A percentile compares a stretch with the other conserved stretches of the same genome.
Evolutionary conservation across 805 yeast species (phyloP).

Genomic region (Saturnispora saitoi): DNA sequence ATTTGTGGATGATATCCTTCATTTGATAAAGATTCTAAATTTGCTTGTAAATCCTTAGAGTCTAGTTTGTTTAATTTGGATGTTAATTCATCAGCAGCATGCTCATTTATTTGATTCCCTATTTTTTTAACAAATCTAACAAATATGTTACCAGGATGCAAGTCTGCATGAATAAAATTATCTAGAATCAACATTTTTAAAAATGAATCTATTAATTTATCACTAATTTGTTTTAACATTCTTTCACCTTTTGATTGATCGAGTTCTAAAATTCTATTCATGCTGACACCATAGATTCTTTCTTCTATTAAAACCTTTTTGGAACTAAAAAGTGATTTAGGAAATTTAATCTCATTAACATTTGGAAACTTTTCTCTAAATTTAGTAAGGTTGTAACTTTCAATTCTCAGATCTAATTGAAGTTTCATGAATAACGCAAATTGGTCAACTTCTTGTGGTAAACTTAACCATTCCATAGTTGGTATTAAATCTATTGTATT

Average conservation of each 20-base stretch:
- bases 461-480: slow-evolving; percentile 94
- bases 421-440: slow-evolving; percentile 78
- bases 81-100: slow-evolving; percentile 39
- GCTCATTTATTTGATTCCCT: slow-evolving; percentile 34
- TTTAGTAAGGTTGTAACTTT: slow-evolving; percentile 66
- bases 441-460: slow-evolving; percentile 90
- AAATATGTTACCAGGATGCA: slow-evolving; percentile 94
- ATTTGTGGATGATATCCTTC: slow-evolving; percentile 74
- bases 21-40: slow-evolving; percentile 39
- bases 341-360: slow-evolving; percentile 62
- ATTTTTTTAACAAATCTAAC: slow-evolving; percentile 32
- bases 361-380: slow-evolving; percentile 63
- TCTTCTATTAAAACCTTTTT: slow-evolving; percentile 79
- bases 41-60: slow-evolving; percentile 25
- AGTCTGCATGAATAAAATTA: slow-evolving; percentile 92
- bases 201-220: slow-evolving; percentile 83
- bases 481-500: slow-evolving; percentile 61
- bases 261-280: slow-evolving; percentile 56
- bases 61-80: slow-evolving; percentile 31
- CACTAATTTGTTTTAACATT: slow-evolving; percentile 61
- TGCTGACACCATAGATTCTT: slow-evolving; percentile 72
- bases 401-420: slow-evolving; percentile 85
- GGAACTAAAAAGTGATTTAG: slow-evolving; percentile 64
- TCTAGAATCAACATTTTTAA: slow-evolving; percentile 87
- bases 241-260: slow-evolving; percentile 35